phyloP scores from a whole-genome alignment of 2,329 filamentous ascomycete genomes.

The Alternaria solani region DNA sequence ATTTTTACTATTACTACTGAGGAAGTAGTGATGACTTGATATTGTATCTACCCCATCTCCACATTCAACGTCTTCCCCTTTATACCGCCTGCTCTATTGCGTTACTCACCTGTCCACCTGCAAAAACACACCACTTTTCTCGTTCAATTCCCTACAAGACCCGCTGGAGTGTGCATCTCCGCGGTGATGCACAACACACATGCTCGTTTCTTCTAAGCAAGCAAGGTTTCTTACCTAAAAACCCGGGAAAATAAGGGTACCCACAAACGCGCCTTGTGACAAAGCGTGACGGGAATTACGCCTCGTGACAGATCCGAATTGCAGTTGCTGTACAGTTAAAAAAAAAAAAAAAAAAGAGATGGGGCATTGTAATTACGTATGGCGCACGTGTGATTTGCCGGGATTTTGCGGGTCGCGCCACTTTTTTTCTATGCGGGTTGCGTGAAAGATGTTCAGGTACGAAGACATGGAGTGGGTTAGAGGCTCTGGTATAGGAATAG shows the following conservation, averaged over 20 bases:
- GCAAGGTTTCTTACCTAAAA: neutral
- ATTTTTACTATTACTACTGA: neutral
- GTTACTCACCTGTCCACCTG: too few species aligned
- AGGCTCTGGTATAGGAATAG: neutral
- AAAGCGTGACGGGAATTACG: neutral
- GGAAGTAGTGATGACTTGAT: neutral
- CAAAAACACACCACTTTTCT: neutral
- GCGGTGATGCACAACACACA: slow-evolving; percentile 4
- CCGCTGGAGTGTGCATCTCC: slow-evolving; percentile 13
- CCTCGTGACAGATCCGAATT: neutral
- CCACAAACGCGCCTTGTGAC: neutral
- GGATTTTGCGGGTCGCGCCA: neutral
- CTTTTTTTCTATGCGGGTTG: neutral
- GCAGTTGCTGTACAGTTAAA: neutral
- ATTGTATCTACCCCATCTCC: neutral
- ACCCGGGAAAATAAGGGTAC: neutral
- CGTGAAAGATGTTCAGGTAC: slow-evolving; percentile 3
- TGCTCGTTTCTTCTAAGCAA: neutral
- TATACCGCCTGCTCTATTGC: neutral
- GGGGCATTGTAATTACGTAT: neutral
- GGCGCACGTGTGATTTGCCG: neutral
- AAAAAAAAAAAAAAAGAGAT: too few species aligned
- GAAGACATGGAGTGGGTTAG: neutral
- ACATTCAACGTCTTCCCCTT: neutral
- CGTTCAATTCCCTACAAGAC: slow-evolving; percentile 6